Conservation (phyloP, 371 early-diverging fungal species). For the Cladochytrium tenue region DNA sequence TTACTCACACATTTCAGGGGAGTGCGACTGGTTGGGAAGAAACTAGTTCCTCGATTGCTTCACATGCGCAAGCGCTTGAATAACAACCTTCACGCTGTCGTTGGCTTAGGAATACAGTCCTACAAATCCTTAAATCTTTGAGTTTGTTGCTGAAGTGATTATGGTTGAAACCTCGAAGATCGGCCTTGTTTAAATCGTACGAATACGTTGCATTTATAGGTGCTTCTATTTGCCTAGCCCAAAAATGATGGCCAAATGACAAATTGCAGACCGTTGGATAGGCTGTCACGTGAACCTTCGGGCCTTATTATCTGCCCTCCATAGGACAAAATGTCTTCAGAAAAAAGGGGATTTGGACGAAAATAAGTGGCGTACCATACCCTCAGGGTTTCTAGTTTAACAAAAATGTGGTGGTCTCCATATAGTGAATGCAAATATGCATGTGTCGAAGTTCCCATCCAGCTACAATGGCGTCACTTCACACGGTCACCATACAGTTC, state of each 20-base stretch:
- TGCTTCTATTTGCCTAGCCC: constrained; percentile 69
- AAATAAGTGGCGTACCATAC: constrained; percentile 34
- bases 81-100: constrained; percentile 89
- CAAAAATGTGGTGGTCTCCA: constrained; percentile 95
- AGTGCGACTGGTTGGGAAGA: constrained; percentile 37
- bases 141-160: not conserved
- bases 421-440: constrained; percentile 95
- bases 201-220: constrained; percentile 65
- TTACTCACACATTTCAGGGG: constrained; percentile 21
- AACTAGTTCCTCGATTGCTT: constrained; percentile 85
- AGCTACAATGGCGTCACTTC: constrained; percentile 29
- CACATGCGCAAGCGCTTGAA: constrained; percentile 90
- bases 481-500: not conserved
- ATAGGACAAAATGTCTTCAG: constrained; percentile 80
- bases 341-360: constrained; percentile 4
- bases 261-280: constrained; percentile 49
- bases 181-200: constrained; percentile 84
- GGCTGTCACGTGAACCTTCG: constrained; percentile 41
- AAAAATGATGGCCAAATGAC: constrained; percentile 83
- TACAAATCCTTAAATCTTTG: constrained; percentile 69
- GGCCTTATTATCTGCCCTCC: constrained; percentile 91
- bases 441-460: constrained; percentile 86
- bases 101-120: constrained; percentile 95
- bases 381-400: constrained; percentile 85
- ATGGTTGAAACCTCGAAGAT: constrained; percentile 69